These are phyloP conservation scores for Raffaelea arxii DNA, from an alignment of 2,329 filamentous ascomycete species.

Conservation along the genomic window DNA sequence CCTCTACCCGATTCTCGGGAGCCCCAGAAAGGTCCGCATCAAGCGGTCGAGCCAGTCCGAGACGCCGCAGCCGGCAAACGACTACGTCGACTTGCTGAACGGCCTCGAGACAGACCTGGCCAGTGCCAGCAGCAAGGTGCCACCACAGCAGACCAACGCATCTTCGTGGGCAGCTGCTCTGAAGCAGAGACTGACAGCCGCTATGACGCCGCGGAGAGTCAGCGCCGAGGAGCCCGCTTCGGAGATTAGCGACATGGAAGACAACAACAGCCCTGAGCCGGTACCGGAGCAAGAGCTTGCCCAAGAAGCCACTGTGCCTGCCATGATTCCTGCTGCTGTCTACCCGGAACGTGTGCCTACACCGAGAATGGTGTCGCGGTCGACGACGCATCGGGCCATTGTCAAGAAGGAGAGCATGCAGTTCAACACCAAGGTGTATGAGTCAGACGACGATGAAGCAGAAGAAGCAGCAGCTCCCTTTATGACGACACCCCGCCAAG, in stretches of 20 bases:
- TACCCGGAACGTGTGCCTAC: background rate
- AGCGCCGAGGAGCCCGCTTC: constrained; percentile 27
- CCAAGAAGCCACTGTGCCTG: background rate
- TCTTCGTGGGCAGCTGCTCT: constrained; percentile 10
- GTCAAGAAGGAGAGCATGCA: constrained; percentile 11
- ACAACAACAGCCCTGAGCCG: constrained; percentile 13
- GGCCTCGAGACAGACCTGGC: constrained; percentile 32
- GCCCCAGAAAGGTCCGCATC: constrained; percentile 17
- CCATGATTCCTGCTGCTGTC: background rate
- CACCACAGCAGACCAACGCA: no score
- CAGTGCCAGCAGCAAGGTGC: background rate
- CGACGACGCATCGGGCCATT: constrained; percentile 2
- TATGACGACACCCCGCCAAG: background rate
- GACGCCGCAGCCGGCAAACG: constrained; percentile 9
- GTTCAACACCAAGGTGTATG: constrained; percentile 9
- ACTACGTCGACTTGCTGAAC: constrained; percentile 34
- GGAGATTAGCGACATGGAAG: constrained; percentile 44
- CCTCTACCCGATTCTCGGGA: constrained; percentile 31
- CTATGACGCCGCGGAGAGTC: background rate
- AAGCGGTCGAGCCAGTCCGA: constrained; percentile 16
- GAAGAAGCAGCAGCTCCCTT: constrained; percentile 1
- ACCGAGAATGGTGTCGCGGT: background rate
- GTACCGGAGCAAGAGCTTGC: background rate
- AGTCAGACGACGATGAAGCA: constrained; percentile 10
- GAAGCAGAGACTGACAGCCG: background rate